Evolutionary conservation across 2,329 filamentous ascomycete species (phyloP), one percentile per base, ranked within the genome.

Genomic region (Ophiognomonia clavigignenti-juglandacearum): DNA sequence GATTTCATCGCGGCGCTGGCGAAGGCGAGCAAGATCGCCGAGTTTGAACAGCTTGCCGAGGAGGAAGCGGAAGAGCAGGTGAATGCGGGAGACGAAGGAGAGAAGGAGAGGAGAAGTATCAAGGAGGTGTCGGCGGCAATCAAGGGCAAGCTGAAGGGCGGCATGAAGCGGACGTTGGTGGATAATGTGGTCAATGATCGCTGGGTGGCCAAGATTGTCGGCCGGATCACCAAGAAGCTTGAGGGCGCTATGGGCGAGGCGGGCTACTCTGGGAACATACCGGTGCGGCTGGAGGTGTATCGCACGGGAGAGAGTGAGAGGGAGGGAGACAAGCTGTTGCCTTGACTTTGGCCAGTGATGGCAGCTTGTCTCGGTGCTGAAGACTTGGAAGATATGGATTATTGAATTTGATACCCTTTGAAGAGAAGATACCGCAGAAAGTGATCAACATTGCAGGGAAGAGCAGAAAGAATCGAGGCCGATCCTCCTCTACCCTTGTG

Each of bases 171-270:
- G 18, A 37, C 35, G 35, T 19, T 37, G 35, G 35, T 37, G 35
- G 35, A 37, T 22, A 37, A 16, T 16, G 18, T 22, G 10, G 35
- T 37, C 35, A 37, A 19, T 22, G 35, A 37, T 22, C 35, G 35
- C 13, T 37, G 35, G 35, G 18, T 37, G n/a, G 35, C 35, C 19
- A 37, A 37, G 35, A 22, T 37, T 18, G 35, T 37, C 13, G 35
- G 35, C 16, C 35, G 35, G 35, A 23, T 37, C 9, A 37, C 35
- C 5, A 22, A 20, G 20, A 37, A n/a, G 18, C 35, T 37, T 14
- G 35, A 37, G 35, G 35, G 35, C 35, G 35, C 35, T 37, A 37
- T 37, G 35, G 35, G 35, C 35, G 35, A 37, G 35, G 35, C 35
- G 18, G 35, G 35, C 18, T 37, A 37, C 18, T 37, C 35, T 18